Evolutionary conservation across 768 basidiomycete genomes (phyloP).

Genomic region (Lentinula raphanica): DNA sequence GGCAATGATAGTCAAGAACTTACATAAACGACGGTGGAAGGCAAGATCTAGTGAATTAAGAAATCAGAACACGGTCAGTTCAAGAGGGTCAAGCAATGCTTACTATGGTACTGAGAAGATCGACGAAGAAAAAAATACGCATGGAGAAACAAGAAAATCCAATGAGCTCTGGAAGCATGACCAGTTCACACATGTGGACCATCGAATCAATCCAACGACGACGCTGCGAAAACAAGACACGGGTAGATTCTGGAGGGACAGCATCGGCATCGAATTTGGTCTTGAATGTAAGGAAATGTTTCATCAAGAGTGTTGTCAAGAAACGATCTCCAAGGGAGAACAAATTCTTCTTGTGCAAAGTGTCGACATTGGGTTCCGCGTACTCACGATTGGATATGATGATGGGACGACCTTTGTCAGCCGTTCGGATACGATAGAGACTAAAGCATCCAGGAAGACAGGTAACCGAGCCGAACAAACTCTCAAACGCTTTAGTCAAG

Average conservation of each 20-base stretch:
- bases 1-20: too few species aligned
- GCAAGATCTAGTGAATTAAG: constrained; percentile 58
- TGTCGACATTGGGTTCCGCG: constrained; percentile 89
- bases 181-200: constrained; percentile 88
- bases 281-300: constrained; percentile 94
- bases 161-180: constrained; percentile 80
- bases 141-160: constrained; percentile 98
- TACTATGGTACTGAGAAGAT: constrained; percentile 84
- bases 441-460: constrained; percentile 97
- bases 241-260: constrained; percentile 84
- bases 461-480: constrained; percentile 88
- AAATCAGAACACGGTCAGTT: neutral
- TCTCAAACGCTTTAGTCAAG: constrained; percentile 91
- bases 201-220: constrained; percentile 98
- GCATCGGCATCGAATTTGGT: constrained; percentile 92
- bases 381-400: constrained; percentile 97
- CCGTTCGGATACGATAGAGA: constrained; percentile 87
- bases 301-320: constrained; percentile 87
- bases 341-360: constrained; percentile 93
- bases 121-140: constrained; percentile 91
- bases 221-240: constrained; percentile 84
- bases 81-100: constrained; percentile 24
- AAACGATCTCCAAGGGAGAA: constrained; percentile 94
- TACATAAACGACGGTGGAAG: constrained; percentile 88
- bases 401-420: constrained; percentile 95